Evolutionary conservation across 139 green algal genomes (phyloP).

Genomic region (Astrephomene gubernaculifera): DNA sequence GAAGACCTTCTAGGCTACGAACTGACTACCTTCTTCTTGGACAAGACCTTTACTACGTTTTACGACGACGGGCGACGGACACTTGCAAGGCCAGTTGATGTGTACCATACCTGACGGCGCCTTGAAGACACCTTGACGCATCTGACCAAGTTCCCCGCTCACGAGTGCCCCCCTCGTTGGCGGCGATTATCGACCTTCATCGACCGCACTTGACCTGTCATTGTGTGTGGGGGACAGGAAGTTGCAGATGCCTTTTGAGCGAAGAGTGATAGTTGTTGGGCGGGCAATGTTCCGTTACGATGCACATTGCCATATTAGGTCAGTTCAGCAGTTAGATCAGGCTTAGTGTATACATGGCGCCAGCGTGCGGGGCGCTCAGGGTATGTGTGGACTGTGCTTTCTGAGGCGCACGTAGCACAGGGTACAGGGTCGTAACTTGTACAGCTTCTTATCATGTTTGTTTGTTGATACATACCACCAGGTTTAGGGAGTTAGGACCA

Average conservation of each 20-base stretch:
- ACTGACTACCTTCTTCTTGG: constrained; percentile 26
- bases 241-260: constrained; percentile 3
- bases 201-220: constrained; percentile 17
- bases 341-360: constrained; percentile 5
- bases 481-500: constrained; percentile 18
- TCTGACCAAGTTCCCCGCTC: no score
- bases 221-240: not conserved
- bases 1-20: constrained; percentile 2
- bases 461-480: no score
- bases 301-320: constrained; percentile 10
- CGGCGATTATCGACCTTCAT: no score
- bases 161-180: no score
- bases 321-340: constrained; percentile 19
- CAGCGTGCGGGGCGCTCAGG: constrained; percentile 1
- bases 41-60: constrained; percentile 26
- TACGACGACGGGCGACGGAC: not conserved
- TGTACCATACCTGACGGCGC: constrained; percentile 15
- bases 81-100: not conserved
- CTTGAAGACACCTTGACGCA: constrained; percentile 5
- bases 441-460: no score
- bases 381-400: not conserved
- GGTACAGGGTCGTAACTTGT: constrained; percentile 12
- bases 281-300: not conserved
- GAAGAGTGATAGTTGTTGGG: not conserved
- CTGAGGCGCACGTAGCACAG: constrained; percentile 17